A percentile compares a stretch with the other conserved stretches of the same genome.
Conservation (phyloP, 345 rosid genomes). For the Microthlaspi erraticum region DNA sequence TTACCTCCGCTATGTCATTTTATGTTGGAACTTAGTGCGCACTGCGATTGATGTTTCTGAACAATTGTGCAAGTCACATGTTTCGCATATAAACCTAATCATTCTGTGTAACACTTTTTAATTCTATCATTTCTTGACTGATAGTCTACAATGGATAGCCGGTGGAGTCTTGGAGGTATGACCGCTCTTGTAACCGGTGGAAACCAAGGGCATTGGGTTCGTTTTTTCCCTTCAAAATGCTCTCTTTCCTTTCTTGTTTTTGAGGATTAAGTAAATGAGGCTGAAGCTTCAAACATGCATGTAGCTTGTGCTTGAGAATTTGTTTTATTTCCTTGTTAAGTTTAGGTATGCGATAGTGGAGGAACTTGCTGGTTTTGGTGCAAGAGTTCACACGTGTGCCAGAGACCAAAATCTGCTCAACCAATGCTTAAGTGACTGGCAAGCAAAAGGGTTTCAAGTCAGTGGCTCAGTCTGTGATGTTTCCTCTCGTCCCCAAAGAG, state of each 20-base stretch:
- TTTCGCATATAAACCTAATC: no score
- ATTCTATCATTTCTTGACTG: no score
- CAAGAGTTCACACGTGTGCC: constrained; percentile 52
- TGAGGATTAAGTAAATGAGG: no score
- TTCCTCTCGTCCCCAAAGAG: constrained; percentile 48
- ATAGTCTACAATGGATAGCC: constrained; percentile 4
- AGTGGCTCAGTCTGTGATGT: constrained; percentile 61
- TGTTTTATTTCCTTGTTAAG: no score
- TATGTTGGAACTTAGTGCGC: no score
- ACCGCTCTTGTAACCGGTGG: constrained; percentile 48
- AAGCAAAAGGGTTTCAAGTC: constrained; percentile 51
- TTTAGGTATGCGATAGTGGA: constrained; percentile 55
- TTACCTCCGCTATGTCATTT: no score
- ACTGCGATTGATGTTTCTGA: no score
- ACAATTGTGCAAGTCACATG: no score
- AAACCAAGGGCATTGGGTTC: constrained; percentile 43
- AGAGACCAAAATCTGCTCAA: constrained; percentile 46
- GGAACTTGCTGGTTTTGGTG: constrained; percentile 62
- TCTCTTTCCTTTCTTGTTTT: constrained; percentile 21
- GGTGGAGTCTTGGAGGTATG: constrained; percentile 44
- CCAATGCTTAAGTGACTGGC: constrained; percentile 52
- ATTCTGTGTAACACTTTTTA: no score
- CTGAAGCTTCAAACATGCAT: no score
- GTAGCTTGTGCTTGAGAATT: no score
- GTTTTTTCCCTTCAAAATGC: constrained; percentile 7